Evolutionary conservation across 2,329 filamentous ascomycete genomes (phyloP).

Genomic region (Helotiales sp.): DNA sequence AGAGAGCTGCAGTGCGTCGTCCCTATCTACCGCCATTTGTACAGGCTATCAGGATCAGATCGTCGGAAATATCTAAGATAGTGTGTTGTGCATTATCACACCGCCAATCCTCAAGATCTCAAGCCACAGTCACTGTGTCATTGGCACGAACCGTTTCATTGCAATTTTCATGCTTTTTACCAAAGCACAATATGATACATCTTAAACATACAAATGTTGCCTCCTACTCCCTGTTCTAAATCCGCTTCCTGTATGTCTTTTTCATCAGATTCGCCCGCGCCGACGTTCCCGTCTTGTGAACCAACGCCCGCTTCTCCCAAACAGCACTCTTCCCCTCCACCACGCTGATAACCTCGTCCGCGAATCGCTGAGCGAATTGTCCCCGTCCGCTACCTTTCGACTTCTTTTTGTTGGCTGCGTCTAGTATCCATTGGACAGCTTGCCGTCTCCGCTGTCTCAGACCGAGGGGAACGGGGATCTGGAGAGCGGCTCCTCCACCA

Average conservation of each 20-base stretch:
- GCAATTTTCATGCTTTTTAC: not conserved
- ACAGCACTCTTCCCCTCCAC: conserved; percentile 83
- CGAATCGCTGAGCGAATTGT: conserved; percentile 77
- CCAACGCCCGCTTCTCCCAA: conserved; percentile 79
- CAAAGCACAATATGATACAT: conserved; percentile 30
- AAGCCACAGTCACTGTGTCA: not conserved
- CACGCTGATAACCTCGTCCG: conserved; percentile 84
- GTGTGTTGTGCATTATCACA: not conserved
- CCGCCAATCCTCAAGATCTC: not conserved
- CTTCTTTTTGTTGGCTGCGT: conserved; percentile 78
- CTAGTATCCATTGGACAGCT: conserved; percentile 89
- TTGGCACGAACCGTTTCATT: not conserved
- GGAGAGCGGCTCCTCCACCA: conserved; percentile 84
- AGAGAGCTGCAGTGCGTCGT: not conserved
- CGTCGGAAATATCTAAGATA: not conserved
- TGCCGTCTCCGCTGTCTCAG: conserved; percentile 76
- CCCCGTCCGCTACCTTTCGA: conserved; percentile 72
- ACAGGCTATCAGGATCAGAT: not conserved
- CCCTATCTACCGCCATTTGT: not conserved
- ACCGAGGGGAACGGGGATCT: conserved; percentile 78
- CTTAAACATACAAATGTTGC: not conserved
- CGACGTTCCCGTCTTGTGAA: conserved; percentile 83
- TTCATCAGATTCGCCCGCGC: conserved; percentile 71
- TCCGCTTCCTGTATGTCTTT: conserved; percentile 45
- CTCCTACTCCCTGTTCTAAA: conserved; percentile 34